phyloP scores from a whole-genome alignment of 1,284 basidiomycete species.

The Mycosarcoma maydis region DNA sequence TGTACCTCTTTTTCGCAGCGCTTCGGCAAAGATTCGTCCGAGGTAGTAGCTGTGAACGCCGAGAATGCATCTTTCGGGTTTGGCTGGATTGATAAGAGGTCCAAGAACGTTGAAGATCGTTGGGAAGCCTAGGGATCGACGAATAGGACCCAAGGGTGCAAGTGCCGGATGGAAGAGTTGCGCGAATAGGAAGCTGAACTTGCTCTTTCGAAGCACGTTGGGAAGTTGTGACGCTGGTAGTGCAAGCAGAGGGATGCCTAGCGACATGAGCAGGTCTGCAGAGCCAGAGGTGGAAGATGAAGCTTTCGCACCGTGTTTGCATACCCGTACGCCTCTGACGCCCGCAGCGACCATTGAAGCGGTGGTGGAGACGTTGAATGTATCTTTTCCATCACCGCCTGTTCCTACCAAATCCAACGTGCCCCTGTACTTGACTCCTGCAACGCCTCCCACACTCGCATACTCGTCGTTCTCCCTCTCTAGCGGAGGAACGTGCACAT shows the following conservation, averaged over 20 bases:
- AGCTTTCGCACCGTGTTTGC: constrained; percentile 95
- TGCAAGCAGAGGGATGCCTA: constrained; percentile 80
- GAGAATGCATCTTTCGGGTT: constrained; percentile 81
- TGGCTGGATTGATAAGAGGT: constrained; percentile 90
- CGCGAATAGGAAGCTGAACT: constrained; percentile 92
- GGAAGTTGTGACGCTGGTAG: constrained; percentile 72
- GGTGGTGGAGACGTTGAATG: constrained; percentile 96
- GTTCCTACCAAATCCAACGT: constrained; percentile 72
- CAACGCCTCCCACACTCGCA: too few species aligned
- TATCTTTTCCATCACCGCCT: constrained; percentile 96
- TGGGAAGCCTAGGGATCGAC: constrained; percentile 88
- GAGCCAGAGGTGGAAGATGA: constrained; percentile 95
- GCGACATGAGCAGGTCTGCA: constrained; percentile 87
- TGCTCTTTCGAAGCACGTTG: constrained; percentile 63
- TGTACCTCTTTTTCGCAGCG: constrained; percentile 74
- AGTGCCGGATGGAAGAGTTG: constrained; percentile 92
- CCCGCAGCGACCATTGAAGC: constrained; percentile 94
- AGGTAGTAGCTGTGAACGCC: constrained; percentile 87
- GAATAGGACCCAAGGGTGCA: constrained; percentile 83
- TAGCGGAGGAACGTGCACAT: constrained; percentile 32
- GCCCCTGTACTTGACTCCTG: constrained; percentile 50
- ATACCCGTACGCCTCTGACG: constrained; percentile 83
- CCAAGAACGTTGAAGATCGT: constrained; percentile 98
- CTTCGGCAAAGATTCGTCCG: constrained; percentile 84
- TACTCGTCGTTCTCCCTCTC: constrained; percentile 24